Evolutionary conservation across 805 yeast genomes (phyloP).

Genomic region (Cyberlindnera americana): DNA sequence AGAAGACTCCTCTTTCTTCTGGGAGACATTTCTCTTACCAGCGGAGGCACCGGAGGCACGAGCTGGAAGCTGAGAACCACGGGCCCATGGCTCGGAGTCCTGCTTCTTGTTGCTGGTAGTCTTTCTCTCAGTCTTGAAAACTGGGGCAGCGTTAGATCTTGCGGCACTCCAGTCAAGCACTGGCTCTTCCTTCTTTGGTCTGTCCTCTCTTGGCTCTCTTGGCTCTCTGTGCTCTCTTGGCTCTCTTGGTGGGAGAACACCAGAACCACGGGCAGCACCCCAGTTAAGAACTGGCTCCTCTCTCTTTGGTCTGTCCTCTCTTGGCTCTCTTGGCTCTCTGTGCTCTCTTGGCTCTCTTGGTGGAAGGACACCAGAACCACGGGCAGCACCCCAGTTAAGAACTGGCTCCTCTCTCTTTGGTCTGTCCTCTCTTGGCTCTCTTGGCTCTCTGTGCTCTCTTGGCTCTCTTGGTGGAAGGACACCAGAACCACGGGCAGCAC

Average conservation of each 20-base stretch:
- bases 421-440: constrained; percentile 31
- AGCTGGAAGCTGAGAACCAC: constrained; percentile 26
- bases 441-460: constrained; percentile 21
- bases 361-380: constrained; percentile 29
- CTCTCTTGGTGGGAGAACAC: constrained; percentile 28
- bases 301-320: constrained; percentile 43
- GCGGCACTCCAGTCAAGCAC: constrained; percentile 46
- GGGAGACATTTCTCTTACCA: constrained; percentile 3
- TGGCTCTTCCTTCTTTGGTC: constrained; percentile 35
- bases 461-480: constrained; percentile 34
- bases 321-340: constrained; percentile 5
- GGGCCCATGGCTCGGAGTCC: constrained; percentile 22
- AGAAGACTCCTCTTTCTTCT: constrained; percentile 13
- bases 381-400: constrained; percentile 45
- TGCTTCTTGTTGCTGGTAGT: constrained; percentile 21
- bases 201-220: constrained; percentile 29
- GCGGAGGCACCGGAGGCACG: constrained; percentile 10
- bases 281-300: constrained; percentile 43
- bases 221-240: constrained; percentile 27
- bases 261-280: constrained; percentile 50
- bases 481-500: constrained; percentile 35
- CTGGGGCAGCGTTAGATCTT: constrained; percentile 32
- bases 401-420: constrained; percentile 38
- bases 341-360: constrained; percentile 31
- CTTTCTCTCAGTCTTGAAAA: constrained; percentile 36